phyloP scores from a whole-genome alignment of 345 rosid genomes.

The Corchorus olitorius region DNA sequence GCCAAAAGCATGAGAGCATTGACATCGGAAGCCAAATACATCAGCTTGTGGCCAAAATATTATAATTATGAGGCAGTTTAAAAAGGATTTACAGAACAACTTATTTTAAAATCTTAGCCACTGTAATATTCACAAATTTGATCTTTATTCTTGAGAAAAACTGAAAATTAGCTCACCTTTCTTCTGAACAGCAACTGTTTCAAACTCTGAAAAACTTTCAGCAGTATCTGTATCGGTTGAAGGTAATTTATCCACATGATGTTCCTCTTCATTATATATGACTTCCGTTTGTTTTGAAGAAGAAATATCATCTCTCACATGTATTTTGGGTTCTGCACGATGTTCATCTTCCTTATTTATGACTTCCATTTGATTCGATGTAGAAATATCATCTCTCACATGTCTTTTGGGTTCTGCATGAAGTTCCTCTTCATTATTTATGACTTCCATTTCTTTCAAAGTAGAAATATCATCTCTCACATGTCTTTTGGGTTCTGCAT shows the following conservation, averaged over 20 bases:
- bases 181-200: background rate
- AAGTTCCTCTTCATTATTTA: background rate
- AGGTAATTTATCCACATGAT: conserved; percentile 9
- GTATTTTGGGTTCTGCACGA: too few species aligned
- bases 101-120: background rate
- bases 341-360: background rate
- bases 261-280: background rate
- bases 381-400: too few species aligned
- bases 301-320: too few species aligned
- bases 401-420: too few species aligned
- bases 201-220: conserved; percentile 6
- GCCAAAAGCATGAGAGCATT: background rate
- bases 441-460: conserved; percentile 10
- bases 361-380: background rate
- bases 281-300: background rate
- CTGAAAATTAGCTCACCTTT: conserved; percentile 11
- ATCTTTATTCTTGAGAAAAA: background rate
- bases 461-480: conserved; percentile 21
- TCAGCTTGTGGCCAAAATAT: background rate
- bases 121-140: background rate
- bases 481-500: conserved; percentile 8
- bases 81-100: background rate
- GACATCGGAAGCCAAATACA: background rate
- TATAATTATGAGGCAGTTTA: background rate
- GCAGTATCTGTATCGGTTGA: background rate